phyloP scores from a whole-genome alignment of 2,329 filamentous ascomycete species.

The Beauveria australis region DNA sequence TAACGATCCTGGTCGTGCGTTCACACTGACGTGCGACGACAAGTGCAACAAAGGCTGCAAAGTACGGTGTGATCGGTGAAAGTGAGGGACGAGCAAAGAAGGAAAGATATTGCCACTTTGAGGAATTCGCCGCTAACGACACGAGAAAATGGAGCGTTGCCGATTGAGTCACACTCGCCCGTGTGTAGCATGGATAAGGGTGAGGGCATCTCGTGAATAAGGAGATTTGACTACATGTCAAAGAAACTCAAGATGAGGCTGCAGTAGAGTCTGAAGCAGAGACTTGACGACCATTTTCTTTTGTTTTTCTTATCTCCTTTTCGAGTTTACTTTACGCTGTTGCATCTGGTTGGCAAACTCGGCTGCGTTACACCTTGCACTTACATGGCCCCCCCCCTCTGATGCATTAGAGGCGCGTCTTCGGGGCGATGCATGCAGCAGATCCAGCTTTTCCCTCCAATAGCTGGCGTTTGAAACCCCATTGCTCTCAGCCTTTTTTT shows the following conservation, averaged over 20 bases:
- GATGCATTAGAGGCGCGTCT: neutral
- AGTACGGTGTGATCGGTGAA: too few species aligned
- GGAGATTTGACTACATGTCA: neutral
- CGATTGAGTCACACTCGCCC: constrained; percentile 1
- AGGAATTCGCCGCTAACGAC: neutral
- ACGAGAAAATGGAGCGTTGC: neutral
- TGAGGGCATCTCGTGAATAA: neutral
- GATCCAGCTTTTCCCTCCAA: neutral
- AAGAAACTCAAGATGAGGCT: neutral
- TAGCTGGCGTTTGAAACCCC: too few species aligned
- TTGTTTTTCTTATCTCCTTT: neutral
- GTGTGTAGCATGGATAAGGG: neutral
- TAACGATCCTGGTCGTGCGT: neutral
- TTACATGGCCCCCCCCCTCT: too few species aligned
- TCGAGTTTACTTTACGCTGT: too few species aligned
- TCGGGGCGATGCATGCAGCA: neutral
- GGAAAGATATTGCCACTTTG: too few species aligned
- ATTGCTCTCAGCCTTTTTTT: too few species aligned
- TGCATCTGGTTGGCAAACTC: neutral
- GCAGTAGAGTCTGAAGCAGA: too few species aligned
- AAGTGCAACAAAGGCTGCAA: too few species aligned
- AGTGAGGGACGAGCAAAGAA: too few species aligned
- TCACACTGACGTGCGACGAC: too few species aligned
- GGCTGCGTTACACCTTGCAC: neutral
- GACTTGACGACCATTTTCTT: neutral